phyloP scores from a whole-genome alignment of 2,329 filamentous ascomycete genomes.

The Penicillium sp. region DNA sequence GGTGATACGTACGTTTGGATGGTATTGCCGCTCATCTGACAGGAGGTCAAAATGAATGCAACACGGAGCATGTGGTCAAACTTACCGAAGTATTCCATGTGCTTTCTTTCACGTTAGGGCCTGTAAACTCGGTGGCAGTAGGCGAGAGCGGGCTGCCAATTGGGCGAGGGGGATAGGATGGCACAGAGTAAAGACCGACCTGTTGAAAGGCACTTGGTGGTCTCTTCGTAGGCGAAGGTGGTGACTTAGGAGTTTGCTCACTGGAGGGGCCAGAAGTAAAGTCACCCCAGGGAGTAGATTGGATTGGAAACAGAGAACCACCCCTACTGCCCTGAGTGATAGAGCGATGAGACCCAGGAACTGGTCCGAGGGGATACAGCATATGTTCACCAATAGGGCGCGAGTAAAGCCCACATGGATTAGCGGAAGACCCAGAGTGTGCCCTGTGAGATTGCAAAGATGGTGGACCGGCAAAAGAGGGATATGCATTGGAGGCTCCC shows the following conservation, averaged over 20 bases:
- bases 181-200: conserved; percentile 36
- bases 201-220: conserved; percentile 35
- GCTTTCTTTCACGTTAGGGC: conserved; percentile 32
- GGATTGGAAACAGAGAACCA: conserved; percentile 35
- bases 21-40: conserved; percentile 46
- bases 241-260: conserved; percentile 28
- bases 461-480: conserved; percentile 20
- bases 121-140: conserved; percentile 71
- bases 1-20: conserved; percentile 78
- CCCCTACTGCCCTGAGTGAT: conserved; percentile 34
- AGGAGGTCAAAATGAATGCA: conserved; percentile 24
- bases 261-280: conserved; percentile 29
- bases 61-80: conserved; percentile 23
- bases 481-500: conserved; percentile 24
- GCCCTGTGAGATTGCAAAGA: conserved; percentile 35
- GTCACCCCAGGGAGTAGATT: conserved; percentile 35
- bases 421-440: conserved; percentile 35
- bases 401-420: conserved; percentile 29
- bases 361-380: conserved; percentile 28
- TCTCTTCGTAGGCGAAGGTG: conserved; percentile 26
- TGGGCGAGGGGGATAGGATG: conserved; percentile 55
- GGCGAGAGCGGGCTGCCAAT: conserved; percentile 68
- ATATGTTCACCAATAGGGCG: conserved; percentile 34
- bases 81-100: conserved; percentile 53
- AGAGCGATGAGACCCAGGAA: conserved; percentile 29